Conservation (phyloP, 1,284 basidiomycete species). For the Irpex sp. region DNA sequence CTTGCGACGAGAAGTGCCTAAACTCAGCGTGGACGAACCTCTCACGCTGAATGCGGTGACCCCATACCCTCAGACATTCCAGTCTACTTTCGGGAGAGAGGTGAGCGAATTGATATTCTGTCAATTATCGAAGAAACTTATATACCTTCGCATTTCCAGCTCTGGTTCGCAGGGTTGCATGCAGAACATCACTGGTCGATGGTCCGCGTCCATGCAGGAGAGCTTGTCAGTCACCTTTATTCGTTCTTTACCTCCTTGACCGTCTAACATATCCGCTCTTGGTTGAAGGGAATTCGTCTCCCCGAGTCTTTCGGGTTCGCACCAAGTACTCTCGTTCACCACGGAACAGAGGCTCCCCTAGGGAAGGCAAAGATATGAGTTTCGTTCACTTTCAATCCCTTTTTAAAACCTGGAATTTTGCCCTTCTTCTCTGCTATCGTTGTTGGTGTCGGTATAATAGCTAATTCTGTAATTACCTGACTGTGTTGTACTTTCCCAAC, state of each 20-base stretch:
- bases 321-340: conserved; percentile 74
- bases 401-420: background rate
- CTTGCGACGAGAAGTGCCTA: conserved; percentile 51
- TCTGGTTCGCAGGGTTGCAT: conserved; percentile 85
- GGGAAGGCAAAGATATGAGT: conserved; percentile 38
- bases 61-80: conserved; percentile 67
- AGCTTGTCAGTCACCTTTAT: conserved; percentile 49
- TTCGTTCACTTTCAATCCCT: background rate
- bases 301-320: conserved; percentile 78
- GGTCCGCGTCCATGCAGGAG: conserved; percentile 79
- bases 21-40: conserved; percentile 44
- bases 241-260: too few relatives aligned
- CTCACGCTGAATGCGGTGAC: conserved; percentile 76
- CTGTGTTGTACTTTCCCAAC: too few relatives aligned
- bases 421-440: conserved; percentile 1
- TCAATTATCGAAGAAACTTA: background rate
- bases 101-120: conserved; percentile 34
- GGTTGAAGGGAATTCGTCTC: conserved; percentile 55
- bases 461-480: background rate
- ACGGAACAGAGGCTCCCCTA: conserved; percentile 42
- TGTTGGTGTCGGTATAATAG: background rate
- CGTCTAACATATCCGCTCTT: conserved; percentile 6
- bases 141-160: conserved; percentile 32
- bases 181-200: conserved; percentile 86
- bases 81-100: conserved; percentile 80